Percentiles rank a stretch among this genome's conserved stretches.
Conservation (phyloP, 768 basidiomycete genomes). For the Cystobasidium onofrii region DNA sequence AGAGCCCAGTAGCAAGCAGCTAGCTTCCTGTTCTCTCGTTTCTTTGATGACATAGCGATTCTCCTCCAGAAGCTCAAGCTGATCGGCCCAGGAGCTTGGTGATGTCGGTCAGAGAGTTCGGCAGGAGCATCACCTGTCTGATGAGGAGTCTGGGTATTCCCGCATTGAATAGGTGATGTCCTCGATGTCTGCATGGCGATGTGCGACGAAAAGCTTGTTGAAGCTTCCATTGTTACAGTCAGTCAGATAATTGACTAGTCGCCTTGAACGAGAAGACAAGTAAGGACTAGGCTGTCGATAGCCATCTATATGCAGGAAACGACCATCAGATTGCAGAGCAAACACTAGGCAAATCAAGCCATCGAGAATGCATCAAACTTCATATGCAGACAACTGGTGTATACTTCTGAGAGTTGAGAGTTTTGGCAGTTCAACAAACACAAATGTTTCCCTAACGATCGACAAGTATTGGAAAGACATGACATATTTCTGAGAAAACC, state of each 20-base stretch:
- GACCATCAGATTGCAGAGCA: too few relatives aligned
- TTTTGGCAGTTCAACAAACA: too few relatives aligned
- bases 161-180: not conserved
- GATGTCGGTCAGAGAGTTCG: not conserved
- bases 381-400: too few relatives aligned
- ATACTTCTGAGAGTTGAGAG: too few relatives aligned
- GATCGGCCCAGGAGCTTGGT: not conserved
- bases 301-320: not conserved
- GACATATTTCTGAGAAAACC: too few relatives aligned
- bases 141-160: not conserved
- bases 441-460: too few relatives aligned
- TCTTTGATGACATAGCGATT: not conserved
- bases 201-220: not conserved
- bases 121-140: not conserved
- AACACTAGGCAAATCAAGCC: too few relatives aligned
- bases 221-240: not conserved
- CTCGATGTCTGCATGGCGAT: not conserved
- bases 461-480: too few relatives aligned
- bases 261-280: not conserved
- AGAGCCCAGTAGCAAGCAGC: conserved; percentile 13
- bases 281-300: not conserved
- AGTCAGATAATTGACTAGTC: not conserved
- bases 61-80: not conserved
- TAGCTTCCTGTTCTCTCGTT: conserved; percentile 15
- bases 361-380: too few relatives aligned